Percentiles rank a stretch among this genome's conserved stretches.
These are phyloP conservation scores for Camelina hispida DNA, from an alignment of 345 rosid genomes.

Conservation along the genomic window DNA sequence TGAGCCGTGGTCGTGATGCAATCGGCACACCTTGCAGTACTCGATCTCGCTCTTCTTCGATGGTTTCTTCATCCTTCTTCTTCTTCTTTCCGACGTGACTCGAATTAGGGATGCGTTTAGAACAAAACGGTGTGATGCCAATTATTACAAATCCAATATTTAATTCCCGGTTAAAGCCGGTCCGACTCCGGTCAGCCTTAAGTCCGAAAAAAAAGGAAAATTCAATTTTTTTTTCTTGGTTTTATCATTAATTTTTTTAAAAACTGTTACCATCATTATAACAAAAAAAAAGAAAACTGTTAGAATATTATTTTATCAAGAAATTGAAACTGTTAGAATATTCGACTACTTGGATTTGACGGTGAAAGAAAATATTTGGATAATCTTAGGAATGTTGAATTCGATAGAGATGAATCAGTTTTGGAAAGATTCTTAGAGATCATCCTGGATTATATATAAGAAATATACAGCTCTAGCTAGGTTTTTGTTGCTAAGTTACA, in stretches of 20 bases:
- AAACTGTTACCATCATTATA: neutral
- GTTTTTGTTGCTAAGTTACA: neutral
- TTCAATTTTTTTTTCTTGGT: neutral
- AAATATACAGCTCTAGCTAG: neutral
- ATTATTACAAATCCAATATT: neutral
- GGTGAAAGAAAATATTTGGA: neutral
- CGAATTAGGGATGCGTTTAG: neutral
- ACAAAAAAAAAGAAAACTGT: neutral
- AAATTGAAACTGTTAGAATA: neutral
- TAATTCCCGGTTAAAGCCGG: neutral
- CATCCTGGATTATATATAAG: neutral
- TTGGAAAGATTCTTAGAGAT: neutral
- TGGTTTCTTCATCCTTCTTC: conserved; percentile 26
- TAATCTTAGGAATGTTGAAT: neutral
- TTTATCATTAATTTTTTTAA: neutral
- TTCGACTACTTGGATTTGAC: neutral
- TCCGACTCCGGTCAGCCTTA: neutral
- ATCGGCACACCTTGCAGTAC: conserved; percentile 72
- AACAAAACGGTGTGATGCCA: no score
- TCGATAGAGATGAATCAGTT: conserved; percentile 9
- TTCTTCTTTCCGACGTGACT: conserved; percentile 28
- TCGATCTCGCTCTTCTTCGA: conserved; percentile 54
- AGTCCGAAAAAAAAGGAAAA: neutral
- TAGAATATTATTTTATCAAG: neutral
- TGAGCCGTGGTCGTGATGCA: conserved; percentile 73